These are phyloP conservation scores for Leccinum fibrillosum DNA, from an alignment of 768 basidiomycete species.

Conservation along the genomic window DNA sequence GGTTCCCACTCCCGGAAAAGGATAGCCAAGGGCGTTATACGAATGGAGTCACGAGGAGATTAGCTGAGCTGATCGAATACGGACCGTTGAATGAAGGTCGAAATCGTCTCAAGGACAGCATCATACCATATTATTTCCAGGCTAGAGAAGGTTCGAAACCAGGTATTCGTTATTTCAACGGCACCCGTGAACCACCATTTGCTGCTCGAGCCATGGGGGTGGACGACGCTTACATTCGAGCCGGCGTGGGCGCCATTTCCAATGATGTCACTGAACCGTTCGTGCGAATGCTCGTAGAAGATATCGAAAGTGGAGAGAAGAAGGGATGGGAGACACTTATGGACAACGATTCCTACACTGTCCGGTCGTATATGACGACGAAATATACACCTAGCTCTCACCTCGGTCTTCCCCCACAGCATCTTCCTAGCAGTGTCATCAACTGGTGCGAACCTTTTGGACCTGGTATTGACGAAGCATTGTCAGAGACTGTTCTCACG, in stretches of 20 bases:
- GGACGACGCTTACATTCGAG: conserved; percentile 11
- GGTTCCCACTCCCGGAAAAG: conserved; percentile 27
- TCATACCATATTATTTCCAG: conserved; percentile 21
- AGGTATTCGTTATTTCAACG: conserved; percentile 7
- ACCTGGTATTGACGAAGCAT: conserved; percentile 5
- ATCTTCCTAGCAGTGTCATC: conserved; percentile 22
- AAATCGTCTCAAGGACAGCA: conserved; percentile 13
- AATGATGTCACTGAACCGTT: conserved; percentile 18
- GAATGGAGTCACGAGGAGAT: conserved; percentile 29
- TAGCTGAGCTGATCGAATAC: conserved; percentile 31
- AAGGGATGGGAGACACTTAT: conserved; percentile 28
- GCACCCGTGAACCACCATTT: conserved; percentile 1
- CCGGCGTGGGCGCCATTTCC: conserved; percentile 17
- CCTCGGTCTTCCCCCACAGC: conserved; percentile 12
- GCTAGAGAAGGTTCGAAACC: conserved; percentile 9
- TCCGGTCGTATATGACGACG: conserved; percentile 18
- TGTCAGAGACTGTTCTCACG: background rate
- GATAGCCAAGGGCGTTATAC: conserved; percentile 11
- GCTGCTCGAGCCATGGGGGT: conserved; percentile 8
- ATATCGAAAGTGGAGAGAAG: conserved; percentile 15
- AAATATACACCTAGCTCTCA: conserved; percentile 19
- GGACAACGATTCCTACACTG: conserved; percentile 26
- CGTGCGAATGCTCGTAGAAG: conserved; percentile 10
- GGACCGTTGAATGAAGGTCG: conserved; percentile 21
- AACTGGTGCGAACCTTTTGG: conserved; percentile 20